phyloP scores from a whole-genome alignment of 768 basidiomycete genomes.

The Trametes coccinea region DNA sequence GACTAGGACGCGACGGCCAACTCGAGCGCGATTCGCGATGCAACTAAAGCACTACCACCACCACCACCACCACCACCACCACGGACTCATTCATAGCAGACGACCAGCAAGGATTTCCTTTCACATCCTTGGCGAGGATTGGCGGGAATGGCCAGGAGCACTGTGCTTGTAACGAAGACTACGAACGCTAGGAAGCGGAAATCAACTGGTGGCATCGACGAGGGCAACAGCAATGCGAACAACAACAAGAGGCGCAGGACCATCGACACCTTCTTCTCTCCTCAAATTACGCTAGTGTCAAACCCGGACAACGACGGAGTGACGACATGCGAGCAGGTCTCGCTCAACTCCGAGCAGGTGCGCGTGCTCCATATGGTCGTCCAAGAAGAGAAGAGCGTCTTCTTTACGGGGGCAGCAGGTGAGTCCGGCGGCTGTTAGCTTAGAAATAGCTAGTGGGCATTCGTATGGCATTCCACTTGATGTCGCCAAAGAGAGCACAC shows the following conservation, averaged over 20 bases:
- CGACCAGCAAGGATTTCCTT: no score
- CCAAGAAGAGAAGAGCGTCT: slow-evolving; percentile 58
- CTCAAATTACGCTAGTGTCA: slow-evolving; percentile 26
- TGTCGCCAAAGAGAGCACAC: no score
- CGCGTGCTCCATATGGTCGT: slow-evolving; percentile 52
- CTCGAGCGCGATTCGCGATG: not conserved
- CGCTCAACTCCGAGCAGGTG: slow-evolving; percentile 56
- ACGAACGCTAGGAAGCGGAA: slow-evolving; percentile 34
- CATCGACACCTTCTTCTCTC: slow-evolving; percentile 37
- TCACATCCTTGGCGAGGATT: no score
- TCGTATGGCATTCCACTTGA: no score
- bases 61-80: not conserved
- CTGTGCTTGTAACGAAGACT: slow-evolving; percentile 1
- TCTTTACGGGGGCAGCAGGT: slow-evolving; percentile 75
- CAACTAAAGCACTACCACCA: not conserved
- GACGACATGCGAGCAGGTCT: slow-evolving; percentile 34
- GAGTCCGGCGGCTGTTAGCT: slow-evolving; percentile 20
- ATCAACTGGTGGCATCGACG: slow-evolving; percentile 27
- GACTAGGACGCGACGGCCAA: slow-evolving; percentile 6
- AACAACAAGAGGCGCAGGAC: slow-evolving; percentile 35
- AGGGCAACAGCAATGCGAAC: slow-evolving; percentile 7
- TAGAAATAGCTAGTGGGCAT: no score
- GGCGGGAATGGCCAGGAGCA: slow-evolving; percentile 17
- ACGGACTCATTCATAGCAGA: no score
- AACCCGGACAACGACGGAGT: slow-evolving; percentile 17